Evolutionary conservation across 78 protist species (phyloP), one percentile per base, ranked within the genome.

Genomic region (Diacronema lutheri): DNA sequence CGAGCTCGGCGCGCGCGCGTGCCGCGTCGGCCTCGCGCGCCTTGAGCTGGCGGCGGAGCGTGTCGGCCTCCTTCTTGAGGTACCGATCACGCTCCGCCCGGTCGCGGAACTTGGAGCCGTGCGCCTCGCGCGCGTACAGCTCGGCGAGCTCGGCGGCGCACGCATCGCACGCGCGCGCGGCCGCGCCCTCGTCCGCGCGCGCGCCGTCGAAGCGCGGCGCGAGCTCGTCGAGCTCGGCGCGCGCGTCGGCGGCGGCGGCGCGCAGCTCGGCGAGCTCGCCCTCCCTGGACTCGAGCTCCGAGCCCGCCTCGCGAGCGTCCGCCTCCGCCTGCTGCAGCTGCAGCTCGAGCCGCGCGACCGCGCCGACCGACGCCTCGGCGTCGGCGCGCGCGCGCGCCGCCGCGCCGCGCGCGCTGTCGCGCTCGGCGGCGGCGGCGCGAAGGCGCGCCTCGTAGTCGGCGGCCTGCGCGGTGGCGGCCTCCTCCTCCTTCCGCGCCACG

Each of bases 41-140:
- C 31, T 29, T 16, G n/a, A 82, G 79, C 50, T 38, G 29, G 37
- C n/a, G n/a, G n/a, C n/a, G n/a, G n/a, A n/a, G n/a, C n/a, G 10
- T 3, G 66, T 62, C 86, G 50, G 66, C 50, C 64, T 81, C 69
- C 20, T 35, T 44, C 74, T 83, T 83, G 31, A 11, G 46, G 38
- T 11, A n/a, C n/a, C n/a, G n/a, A n/a, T n/a, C n/a, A n/a, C n/a
- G n/a, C n/a, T n/a, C n/a, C n/a, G n/a, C n/a, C n/a, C n/a, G n/a
- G n/a, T n/a, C n/a, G n/a, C n/a, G 23, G 61, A 65, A 83, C 31
- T 35, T 2, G 38, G 55, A 10, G 29, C 20, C 61, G 44, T 25
- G 26, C 25, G 20, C 38, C 33, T n/a, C 20, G 5, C 16, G 55
- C 56, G 5, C 4, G 72, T 33, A 14, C 38, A 65, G 72, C 72